Percentiles rank a stretch among this genome's conserved stretches.
Evolutionary conservation across 805 yeast species (phyloP).

Genomic region (Candida khao-thaluensis): DNA sequence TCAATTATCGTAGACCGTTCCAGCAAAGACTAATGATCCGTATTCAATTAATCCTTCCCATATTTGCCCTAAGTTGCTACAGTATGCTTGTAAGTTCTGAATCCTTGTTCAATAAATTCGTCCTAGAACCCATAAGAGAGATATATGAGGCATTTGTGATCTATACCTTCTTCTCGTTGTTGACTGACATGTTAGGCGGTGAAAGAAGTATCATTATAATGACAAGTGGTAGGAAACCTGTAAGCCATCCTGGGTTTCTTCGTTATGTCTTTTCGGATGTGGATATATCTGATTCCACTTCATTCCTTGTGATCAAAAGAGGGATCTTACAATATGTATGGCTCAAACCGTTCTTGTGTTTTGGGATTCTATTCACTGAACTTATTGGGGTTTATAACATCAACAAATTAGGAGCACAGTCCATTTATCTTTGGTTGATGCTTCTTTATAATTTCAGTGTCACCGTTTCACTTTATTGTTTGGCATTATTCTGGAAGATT

Average conservation of each 20-base stretch:
- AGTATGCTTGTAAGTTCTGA: constrained; percentile 48
- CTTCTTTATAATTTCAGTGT: constrained; percentile 77
- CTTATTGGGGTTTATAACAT: constrained; percentile 50
- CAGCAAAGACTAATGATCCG: constrained; percentile 85
- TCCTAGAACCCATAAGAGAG: constrained; percentile 76
- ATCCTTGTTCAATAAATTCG: constrained; percentile 38
- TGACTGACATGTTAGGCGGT: constrained; percentile 87
- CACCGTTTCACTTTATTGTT: constrained; percentile 73
- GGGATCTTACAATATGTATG: constrained; percentile 93
- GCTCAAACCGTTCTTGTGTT: constrained; percentile 82
- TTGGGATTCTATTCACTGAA: constrained; percentile 49
- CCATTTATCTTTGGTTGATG: constrained; percentile 63
- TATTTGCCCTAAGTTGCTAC: constrained; percentile 74
- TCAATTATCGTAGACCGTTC: constrained; percentile 81
- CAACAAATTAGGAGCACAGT: constrained; percentile 45
- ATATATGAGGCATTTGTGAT: constrained; percentile 95
- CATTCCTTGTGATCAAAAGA: constrained; percentile 73
- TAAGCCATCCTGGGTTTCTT: constrained; percentile 59
- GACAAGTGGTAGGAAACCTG: constrained; percentile 71
- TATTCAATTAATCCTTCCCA: constrained; percentile 77
- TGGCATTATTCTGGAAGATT: constrained; percentile 92
- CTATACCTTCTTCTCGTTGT: constrained; percentile 82
- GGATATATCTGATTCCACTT: constrained; percentile 84
- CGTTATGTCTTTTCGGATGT: constrained; percentile 52
- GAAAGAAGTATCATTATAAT: constrained; percentile 78